Evolutionary conservation across 257 asterid species (phyloP).

Genomic region (Ilex aquifolium): DNA sequence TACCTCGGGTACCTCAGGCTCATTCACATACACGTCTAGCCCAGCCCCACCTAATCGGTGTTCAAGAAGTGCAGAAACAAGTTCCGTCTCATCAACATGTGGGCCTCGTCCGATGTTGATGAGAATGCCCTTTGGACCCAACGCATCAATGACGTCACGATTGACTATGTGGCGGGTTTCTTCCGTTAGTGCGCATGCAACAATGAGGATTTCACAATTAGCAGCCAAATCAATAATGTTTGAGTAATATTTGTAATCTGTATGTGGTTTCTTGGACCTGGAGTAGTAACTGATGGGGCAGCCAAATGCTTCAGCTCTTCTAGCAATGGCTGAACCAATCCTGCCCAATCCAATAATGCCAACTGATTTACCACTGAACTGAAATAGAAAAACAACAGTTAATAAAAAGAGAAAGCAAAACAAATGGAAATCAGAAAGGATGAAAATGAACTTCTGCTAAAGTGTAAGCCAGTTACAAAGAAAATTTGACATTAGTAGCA

Average conservation of each 20-base stretch:
- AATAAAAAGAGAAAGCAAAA: too few species aligned
- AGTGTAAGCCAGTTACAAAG: too few species aligned
- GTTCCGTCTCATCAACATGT: constrained; percentile 52
- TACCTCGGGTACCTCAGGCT: constrained; percentile 47
- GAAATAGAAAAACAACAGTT: constrained; percentile 4
- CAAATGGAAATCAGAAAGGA: too few species aligned
- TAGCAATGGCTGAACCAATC: constrained; percentile 76
- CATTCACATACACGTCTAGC: constrained; percentile 55
- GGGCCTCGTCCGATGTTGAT: constrained; percentile 63
- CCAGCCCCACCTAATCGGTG: constrained; percentile 72
- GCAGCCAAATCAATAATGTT: constrained; percentile 40
- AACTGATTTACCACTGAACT: constrained; percentile 68
- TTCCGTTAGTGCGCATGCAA: constrained; percentile 50
- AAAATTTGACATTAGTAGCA: too few species aligned
- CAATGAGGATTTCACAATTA: constrained; percentile 49
- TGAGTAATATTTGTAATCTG: constrained; percentile 40
- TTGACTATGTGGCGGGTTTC: constrained; percentile 58
- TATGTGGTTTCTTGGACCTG: constrained; percentile 37
- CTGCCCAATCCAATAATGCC: constrained; percentile 75
- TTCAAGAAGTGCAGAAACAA: constrained; percentile 53
- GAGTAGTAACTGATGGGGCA: constrained; percentile 57
- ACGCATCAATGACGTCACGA: constrained; percentile 45
- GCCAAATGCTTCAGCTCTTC: constrained; percentile 66
- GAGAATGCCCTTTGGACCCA: constrained; percentile 51
- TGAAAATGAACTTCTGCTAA: too few species aligned